Evolutionary conservation across 768 basidiomycete genomes (phyloP).

Genomic region (Panellus pusillus): DNA sequence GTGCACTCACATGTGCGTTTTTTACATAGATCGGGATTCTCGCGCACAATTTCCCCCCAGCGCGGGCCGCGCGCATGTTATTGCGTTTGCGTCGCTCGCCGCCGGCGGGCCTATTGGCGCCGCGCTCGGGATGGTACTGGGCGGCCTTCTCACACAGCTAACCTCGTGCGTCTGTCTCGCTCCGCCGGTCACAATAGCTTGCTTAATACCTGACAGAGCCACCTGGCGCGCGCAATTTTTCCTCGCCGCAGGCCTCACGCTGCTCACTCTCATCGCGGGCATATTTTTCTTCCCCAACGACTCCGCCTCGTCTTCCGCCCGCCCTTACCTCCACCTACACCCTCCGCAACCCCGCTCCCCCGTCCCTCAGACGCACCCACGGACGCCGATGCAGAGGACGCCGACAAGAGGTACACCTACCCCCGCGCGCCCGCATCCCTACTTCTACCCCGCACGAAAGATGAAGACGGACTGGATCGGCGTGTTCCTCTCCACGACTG

Average conservation of each 20-base stretch:
- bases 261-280: constrained; percentile 52
- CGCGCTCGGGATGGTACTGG: constrained; percentile 66
- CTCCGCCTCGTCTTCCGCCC: constrained; percentile 27
- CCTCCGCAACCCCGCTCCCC: background rate
- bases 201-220: constrained; percentile 25
- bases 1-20: background rate
- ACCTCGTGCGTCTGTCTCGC: constrained; percentile 33
- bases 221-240: constrained; percentile 71
- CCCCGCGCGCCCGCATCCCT: background rate
- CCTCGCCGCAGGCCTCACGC: constrained; percentile 57
- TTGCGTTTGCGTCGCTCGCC: constrained; percentile 81
- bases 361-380: background rate
- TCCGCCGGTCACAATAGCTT: no score
- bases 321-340: background rate
- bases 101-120: constrained; percentile 85
- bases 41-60: constrained; percentile 75
- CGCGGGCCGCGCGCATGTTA: constrained; percentile 50
- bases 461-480: constrained; percentile 77
- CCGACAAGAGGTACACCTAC: no score
- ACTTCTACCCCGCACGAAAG: constrained; percentile 23
- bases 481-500: constrained; percentile 58
- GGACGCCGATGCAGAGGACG: no score
- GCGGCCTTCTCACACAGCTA: constrained; percentile 68
- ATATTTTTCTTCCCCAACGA: constrained; percentile 66
- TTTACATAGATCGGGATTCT: constrained; percentile 82